These are phyloP conservation scores for Pyricularia sp. DNA, from an alignment of 2,329 filamentous ascomycete species.

Conservation along the genomic window DNA sequence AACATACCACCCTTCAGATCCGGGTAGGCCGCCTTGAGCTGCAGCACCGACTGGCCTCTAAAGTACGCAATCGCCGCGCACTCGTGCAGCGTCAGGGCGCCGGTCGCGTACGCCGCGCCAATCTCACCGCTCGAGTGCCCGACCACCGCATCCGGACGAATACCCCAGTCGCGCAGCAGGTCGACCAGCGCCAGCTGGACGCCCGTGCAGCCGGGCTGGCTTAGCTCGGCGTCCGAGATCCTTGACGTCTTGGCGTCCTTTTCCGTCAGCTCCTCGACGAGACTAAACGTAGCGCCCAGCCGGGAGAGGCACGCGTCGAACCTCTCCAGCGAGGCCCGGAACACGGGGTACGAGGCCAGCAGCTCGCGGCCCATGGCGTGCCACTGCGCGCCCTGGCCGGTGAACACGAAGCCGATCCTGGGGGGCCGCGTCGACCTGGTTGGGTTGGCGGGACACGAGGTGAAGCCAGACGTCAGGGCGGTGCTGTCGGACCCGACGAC, in stretches of 20 bases:
- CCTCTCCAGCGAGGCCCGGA: constrained; percentile 12
- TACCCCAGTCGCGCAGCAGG: constrained; percentile 5
- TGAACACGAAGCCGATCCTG: constrained; percentile 19
- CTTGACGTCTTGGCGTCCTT: constrained; percentile 11
- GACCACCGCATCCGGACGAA: constrained; percentile 11
- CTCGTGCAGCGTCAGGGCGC: constrained; percentile 9
- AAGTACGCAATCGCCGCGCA: constrained; percentile 8
- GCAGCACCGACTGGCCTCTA: constrained; percentile 5
- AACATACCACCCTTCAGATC: constrained; percentile 11
- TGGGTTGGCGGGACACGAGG: constrained; percentile 3
- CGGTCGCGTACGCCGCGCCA: constrained; percentile 10
- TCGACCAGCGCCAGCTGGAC: constrained; percentile 10
- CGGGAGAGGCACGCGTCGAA: constrained; percentile 11
- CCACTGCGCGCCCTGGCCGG: constrained; percentile 20
- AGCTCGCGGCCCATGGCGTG: constrained; percentile 17
- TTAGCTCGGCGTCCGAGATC: constrained; percentile 18
- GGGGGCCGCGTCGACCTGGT: constrained; percentile 7
- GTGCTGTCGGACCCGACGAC: constrained; percentile 5
- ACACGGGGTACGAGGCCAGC: constrained; percentile 12
- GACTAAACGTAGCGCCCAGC: constrained; percentile 17
- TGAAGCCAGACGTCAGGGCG: constrained; percentile 3
- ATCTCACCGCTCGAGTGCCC: constrained; percentile 12
- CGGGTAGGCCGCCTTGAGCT: constrained; percentile 6
- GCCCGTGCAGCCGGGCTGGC: constrained; percentile 11
- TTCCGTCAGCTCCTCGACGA: constrained; percentile 16